Evolutionary conservation across 345 rosid species (phyloP).

Genomic region (Pistacia integerrima): DNA sequence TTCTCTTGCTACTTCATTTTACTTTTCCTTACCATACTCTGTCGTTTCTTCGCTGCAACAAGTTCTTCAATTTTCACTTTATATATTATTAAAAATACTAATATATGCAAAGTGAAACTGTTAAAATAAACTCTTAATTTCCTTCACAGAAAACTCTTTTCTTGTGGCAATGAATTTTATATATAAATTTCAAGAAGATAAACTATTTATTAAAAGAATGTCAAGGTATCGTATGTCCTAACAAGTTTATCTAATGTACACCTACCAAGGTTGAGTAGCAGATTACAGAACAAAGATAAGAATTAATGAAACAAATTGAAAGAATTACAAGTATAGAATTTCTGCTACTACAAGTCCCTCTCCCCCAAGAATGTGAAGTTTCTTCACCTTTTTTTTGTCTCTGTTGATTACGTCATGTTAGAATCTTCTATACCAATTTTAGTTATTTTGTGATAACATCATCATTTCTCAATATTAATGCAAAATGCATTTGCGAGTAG

Average conservation of each 20-base stretch:
- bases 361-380: background rate
- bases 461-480: background rate
- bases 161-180: too few relatives aligned
- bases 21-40: too few relatives aligned
- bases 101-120: too few relatives aligned
- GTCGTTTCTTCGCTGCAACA: too few relatives aligned
- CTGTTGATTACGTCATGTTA: background rate
- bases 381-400: background rate
- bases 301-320: slow-evolving; percentile 6
- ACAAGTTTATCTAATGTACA: slow-evolving; percentile 25
- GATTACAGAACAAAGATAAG: background rate
- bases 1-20: too few relatives aligned
- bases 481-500: too few relatives aligned
- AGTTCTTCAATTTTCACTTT: too few relatives aligned
- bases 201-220: background rate
- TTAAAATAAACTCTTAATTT: too few relatives aligned
- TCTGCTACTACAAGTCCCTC: background rate
- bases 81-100: too few relatives aligned
- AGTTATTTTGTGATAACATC: background rate
- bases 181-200: background rate
- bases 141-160: too few relatives aligned
- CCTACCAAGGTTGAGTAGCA: slow-evolving; percentile 3
- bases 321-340: background rate
- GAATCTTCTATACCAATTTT: background rate
- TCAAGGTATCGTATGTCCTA: background rate